Evolutionary conservation across 139 green algal genomes (phyloP), one percentile per base, ranked within the genome.

Genomic region (Dunaliella sp.): DNA sequence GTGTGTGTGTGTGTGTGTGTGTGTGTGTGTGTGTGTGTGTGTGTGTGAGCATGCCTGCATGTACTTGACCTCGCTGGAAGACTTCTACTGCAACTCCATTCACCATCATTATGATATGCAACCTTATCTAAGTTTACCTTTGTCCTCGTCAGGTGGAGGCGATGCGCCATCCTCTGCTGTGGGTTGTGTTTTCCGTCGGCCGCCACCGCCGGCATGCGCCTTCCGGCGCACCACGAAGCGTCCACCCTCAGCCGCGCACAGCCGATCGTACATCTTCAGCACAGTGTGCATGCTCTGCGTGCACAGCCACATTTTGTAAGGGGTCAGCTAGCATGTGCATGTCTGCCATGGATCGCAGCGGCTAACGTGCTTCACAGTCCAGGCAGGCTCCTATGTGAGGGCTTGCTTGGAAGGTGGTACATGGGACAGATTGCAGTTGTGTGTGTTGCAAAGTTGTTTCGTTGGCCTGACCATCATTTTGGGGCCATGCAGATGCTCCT

Each of bases 231-330:
- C 90, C 76, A 88, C 24, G 81, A 93, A 93, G 57, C 88, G 85
- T 24, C 85, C 89, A 16, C 77, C 58, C 58, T 88, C 86, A 32
- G 36, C 77, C 85, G 85, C 90, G 80, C 80, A 82, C 32, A 91
- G 81, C 16, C 86, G 59, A 79, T 97, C 93, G 74, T 96, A 92
- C 79, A 95, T 91, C 24, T 90, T 83, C 87, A 97, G 86, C 58
- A 94, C 87, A n/a, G 92, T 48, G 81, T 96, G 92, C 65, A 96
- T 38, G 26, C 85, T 86, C 87, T 95, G 88, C 3, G 31, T 26
- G 48, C 48, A 65, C n/a, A n/a, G n/a, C n/a, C n/a, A n/a, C n/a
- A n/a, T n/a, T n/a, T n/a, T n/a, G n/a, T n/a, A n/a, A n/a, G n/a
- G n/a, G n/a, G n/a, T n/a, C n/a, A n/a, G n/a, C n/a, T n/a, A n/a